Evolutionary conservation across 2,329 filamentous ascomycete genomes (phyloP), one percentile per base, ranked within the genome.

Genomic region (Leptographium lundbergii): DNA sequence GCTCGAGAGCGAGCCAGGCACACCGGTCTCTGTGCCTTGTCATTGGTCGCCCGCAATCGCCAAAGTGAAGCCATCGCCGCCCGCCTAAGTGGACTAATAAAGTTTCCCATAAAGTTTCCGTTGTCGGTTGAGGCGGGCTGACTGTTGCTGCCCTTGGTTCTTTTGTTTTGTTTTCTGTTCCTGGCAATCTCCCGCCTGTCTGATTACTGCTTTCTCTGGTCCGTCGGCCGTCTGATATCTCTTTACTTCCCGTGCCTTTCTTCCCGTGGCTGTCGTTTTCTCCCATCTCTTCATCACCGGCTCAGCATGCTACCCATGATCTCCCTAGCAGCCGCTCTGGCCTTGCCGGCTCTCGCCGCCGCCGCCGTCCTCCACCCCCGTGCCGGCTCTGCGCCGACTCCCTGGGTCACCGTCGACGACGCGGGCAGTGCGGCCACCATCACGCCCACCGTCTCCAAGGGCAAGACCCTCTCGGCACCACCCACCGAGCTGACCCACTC

Each of bases 391-490:
- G 63, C 63, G 0, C 64, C 57, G 59, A 57, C 60, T 4, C 59
- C 60, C 4, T 73, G 71, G 71, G 66, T 73, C 32, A 67, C 68
- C 3, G 61, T 73, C 57, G 67, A 71, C 61, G 29, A 59, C 17
- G 34, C 56, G 14, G 70, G 69, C 58, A 56, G 51, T 7, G 64
- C 65, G 6, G 32, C 65, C 13, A 73, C 71, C 39, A 62, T 70
- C 56, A 66, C 65, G 1, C 69, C 70, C 2, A 59, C 61, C 14
- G 63, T 69, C 11, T 65, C 65, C 39, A 64, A 63, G 11, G 63
- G 58, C 53, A 60, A 63, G 0, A 73, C 71, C 54, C 27, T 70
- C 51, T 66, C 62, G 34, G 61, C 65, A 6, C 65, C 70, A 1
- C 71, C 71, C 0, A 63, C 62, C 48, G 59, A 60, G 29, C 64